Evolutionary conservation across 2,329 filamentous ascomycete species (phyloP).

Genomic region (Nigrospora osmanthi): DNA sequence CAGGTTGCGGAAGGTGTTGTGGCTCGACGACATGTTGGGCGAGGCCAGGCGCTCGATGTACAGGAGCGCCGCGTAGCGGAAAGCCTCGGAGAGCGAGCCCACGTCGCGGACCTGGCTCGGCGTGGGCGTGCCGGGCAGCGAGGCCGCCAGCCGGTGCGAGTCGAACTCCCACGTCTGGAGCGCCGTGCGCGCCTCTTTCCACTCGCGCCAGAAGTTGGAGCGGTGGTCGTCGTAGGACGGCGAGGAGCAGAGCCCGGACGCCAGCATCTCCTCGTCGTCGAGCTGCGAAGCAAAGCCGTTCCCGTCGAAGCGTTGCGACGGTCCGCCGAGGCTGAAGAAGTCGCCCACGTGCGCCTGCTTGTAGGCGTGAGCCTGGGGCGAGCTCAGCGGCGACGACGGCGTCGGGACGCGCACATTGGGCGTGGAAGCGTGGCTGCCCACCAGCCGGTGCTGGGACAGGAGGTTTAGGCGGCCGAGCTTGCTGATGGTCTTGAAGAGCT

Average conservation of each 20-base stretch:
- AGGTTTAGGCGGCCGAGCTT: conserved; percentile 79
- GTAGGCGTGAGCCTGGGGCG: conserved; percentile 33
- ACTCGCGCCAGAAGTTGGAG: conserved; percentile 74
- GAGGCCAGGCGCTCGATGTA: conserved; percentile 84
- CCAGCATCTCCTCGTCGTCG: conserved; percentile 45
- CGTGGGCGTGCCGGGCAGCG: conserved; percentile 41
- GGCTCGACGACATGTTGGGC: conserved; percentile 62
- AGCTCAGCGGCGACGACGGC: conserved; percentile 29
- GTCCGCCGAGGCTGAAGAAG: conserved; percentile 44
- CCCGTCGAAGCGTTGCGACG: conserved; percentile 50
- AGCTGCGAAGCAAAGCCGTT: conserved; percentile 54
- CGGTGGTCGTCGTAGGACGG: conserved; percentile 49
- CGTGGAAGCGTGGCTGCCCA: conserved; percentile 29
- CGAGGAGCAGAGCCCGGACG: conserved; percentile 31
- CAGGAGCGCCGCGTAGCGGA: conserved; percentile 80
- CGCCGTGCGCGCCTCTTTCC: conserved; percentile 69
- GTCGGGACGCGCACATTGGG: conserved; percentile 16
- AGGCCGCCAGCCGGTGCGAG: conserved; percentile 38
- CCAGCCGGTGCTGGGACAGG: conserved; percentile 61
- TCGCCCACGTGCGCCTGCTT: conserved; percentile 32
- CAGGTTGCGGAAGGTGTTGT: conserved; percentile 74
- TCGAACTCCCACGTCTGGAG: conserved; percentile 80
- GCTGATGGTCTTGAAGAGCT: conserved; percentile 79
- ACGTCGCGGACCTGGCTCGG: conserved; percentile 64
- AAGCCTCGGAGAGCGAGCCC: conserved; percentile 78